Base-by-base conservation (phyloP, 805 yeast genomes). In the Saccharomycopsis oosterbeekiorum region DNA sequence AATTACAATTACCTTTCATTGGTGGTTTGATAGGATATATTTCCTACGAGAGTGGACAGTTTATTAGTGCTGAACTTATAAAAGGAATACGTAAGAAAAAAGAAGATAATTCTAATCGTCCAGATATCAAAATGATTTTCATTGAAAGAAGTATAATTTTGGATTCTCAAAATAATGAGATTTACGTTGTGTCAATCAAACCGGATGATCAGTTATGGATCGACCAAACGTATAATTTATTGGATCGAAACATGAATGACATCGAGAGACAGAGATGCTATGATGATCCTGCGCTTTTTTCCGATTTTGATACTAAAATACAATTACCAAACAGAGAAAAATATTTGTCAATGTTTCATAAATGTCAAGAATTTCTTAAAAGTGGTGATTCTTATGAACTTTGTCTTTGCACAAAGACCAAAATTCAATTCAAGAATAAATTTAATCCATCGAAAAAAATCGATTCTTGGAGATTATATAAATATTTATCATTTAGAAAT, bases 11-110 rank as follows among this genome's bases (percentile, higher is more conserved):
- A 19, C 96, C 97, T 1, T 94, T 94, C 68, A 75, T 84, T 61
- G 98, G 99, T n/a, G 99, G 99, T 0, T 77, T 89, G 39, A 76
- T 92, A 60, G 99, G 99, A 4, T 76, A 86, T 51, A 71, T 94
- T 11, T 86, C 96, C 0, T 94, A 94, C 70, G 99, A 93, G 70
- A 93, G 88, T 73, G 96, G 96, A 0, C 80, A 80, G 29, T 78
- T 77, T 58, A 68, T 77, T 1, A 55, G 58, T 34, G 6, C 43
- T 3, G 58, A 55, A 10, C 26, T 24, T 14, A 41, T 51, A 1
- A 21, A n/a, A 21, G 11, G 19, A 10, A 34, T 42, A 17, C 11
- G 36, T 12, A 6, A n/a, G 36, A 59, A 8, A 6, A 60, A 6
- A 41, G 70, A 1, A 43, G 70, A 6, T 67, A 72, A 5, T 5